Conservation (phyloP, 306 rosid species). For the Ochetophila trinervis region DNA sequence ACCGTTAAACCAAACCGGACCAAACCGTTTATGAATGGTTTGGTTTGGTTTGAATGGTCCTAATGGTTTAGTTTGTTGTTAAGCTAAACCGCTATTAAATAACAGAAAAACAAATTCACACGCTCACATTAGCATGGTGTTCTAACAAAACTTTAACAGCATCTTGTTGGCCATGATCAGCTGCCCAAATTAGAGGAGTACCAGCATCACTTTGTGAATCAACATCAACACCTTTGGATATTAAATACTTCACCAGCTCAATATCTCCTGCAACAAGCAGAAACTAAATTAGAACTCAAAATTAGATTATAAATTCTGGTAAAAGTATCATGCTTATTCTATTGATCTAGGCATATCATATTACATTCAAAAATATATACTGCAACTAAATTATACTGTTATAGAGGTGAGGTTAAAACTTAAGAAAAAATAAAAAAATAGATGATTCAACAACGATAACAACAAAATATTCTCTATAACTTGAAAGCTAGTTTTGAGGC, state of each 20-base stretch:
- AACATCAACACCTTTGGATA: slow-evolving; percentile 65
- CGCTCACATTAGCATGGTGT: slow-evolving; percentile 70
- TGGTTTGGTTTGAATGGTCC: too few species aligned
- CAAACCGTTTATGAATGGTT: too few species aligned
- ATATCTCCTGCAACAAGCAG: slow-evolving; percentile 58
- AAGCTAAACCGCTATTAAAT: too few species aligned
- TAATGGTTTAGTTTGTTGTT: too few species aligned
- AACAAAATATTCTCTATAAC: neutral
- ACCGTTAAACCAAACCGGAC: too few species aligned
- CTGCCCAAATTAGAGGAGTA: slow-evolving; percentile 93
- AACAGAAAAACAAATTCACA: slow-evolving; percentile 3
- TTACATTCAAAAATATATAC: neutral
- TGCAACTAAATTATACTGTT: neutral
- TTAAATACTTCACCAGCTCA: slow-evolving; percentile 64
- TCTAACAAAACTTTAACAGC: slow-evolving; percentile 69
- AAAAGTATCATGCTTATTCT: neutral
- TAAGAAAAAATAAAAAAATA: too few species aligned
- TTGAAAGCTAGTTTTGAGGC: neutral
- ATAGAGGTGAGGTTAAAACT: neutral
- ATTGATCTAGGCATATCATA: too few species aligned
- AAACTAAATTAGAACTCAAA: slow-evolving; percentile 15
- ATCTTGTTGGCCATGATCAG: slow-evolving; percentile 82
- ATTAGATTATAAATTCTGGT: neutral
- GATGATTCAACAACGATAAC: too few species aligned
- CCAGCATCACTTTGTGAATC: slow-evolving; percentile 87